These are phyloP conservation scores for Xylaria longipes DNA, from an alignment of 495 filamentous ascomycete species.

Conservation along the genomic window DNA sequence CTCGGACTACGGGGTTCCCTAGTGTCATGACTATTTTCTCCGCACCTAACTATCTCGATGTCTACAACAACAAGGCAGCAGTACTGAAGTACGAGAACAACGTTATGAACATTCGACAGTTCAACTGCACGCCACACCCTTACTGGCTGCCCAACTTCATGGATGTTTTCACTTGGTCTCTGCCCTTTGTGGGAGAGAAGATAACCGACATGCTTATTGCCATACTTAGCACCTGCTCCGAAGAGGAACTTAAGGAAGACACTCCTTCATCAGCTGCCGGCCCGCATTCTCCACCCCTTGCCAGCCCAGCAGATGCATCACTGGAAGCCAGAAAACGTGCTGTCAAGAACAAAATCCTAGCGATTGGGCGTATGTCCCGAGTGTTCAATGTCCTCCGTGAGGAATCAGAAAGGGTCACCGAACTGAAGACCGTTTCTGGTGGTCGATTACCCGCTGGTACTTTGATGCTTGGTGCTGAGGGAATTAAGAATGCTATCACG, in stretches of 20 bases:
- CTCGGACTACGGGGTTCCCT: constrained; percentile 94
- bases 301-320: constrained; percentile 69
- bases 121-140: constrained; percentile 98
- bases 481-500: constrained; percentile 98
- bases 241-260: constrained; percentile 91
- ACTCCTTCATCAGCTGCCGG: constrained; percentile 65
- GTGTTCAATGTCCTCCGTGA: constrained; percentile 99
- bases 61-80: constrained; percentile 99
- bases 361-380: constrained; percentile 93
- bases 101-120: constrained; percentile 99
- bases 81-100: constrained; percentile 99
- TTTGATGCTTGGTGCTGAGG: constrained; percentile 96
- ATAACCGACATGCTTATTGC: constrained; percentile 99
- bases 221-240: constrained; percentile 96
- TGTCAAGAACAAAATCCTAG: constrained; percentile 99
- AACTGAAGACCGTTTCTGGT: constrained; percentile 95
- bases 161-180: constrained; percentile 99
- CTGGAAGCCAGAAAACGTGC: constrained; percentile 91
- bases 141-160: constrained; percentile 99
- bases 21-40: constrained; percentile 99
- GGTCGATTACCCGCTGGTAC: constrained; percentile 94
- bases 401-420: constrained; percentile 94
- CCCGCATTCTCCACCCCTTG: constrained; percentile 72
- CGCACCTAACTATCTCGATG: constrained; percentile 96
- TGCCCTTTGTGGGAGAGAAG: constrained; percentile 98